A percentile compares a stretch with the other conserved stretches of the same genome.
Conservation (phyloP, 139 green algal species). For the Chlorella vulgaris region DNA sequence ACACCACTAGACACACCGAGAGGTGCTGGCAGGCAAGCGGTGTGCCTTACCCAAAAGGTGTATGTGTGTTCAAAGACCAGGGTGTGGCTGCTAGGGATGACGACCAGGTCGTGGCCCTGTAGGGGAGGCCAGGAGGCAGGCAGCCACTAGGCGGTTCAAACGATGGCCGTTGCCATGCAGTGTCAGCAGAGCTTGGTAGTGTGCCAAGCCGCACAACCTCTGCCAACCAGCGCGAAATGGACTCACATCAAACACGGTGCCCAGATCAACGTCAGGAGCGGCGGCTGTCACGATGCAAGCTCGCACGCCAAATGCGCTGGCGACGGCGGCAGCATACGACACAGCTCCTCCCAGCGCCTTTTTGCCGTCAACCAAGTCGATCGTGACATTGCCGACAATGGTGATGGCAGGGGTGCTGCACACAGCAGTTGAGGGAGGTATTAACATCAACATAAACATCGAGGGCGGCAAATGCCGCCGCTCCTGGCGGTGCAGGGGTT, state of each 20-base stretch:
- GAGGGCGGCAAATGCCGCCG: not conserved
- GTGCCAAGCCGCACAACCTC: too few relatives aligned
- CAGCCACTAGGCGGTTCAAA: too few relatives aligned
- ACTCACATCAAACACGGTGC: not conserved
- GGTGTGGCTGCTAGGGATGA: slow-evolving; percentile 61
- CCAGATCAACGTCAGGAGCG: slow-evolving; percentile 68
- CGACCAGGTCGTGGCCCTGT: slow-evolving; percentile 61
- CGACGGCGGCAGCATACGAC: slow-evolving; percentile 74
- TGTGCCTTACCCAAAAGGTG: slow-evolving; percentile 74
- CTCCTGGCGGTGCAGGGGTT: too few relatives aligned
- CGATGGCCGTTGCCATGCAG: too few relatives aligned
- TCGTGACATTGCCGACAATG: slow-evolving; percentile 78
- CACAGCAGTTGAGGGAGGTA: too few relatives aligned
- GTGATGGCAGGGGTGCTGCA: slow-evolving; percentile 20
- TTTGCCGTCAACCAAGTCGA: slow-evolving; percentile 77
- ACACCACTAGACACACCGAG: too few relatives aligned
- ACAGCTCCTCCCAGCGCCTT: slow-evolving; percentile 71
- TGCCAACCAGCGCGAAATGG: too few relatives aligned
- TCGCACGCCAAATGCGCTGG: slow-evolving; percentile 50
- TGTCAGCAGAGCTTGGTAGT: too few relatives aligned
- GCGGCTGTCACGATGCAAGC: slow-evolving; percentile 78
- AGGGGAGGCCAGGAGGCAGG: slow-evolving; percentile 51
- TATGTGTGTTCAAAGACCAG: slow-evolving; percentile 88
- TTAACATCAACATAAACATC: not conserved
- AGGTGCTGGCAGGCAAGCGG: not conserved